Evolutionary conservation across 2,329 filamentous ascomycete species (phyloP), one percentile per base, ranked within the genome.

Genomic region (Sordariomycetes sp.): DNA sequence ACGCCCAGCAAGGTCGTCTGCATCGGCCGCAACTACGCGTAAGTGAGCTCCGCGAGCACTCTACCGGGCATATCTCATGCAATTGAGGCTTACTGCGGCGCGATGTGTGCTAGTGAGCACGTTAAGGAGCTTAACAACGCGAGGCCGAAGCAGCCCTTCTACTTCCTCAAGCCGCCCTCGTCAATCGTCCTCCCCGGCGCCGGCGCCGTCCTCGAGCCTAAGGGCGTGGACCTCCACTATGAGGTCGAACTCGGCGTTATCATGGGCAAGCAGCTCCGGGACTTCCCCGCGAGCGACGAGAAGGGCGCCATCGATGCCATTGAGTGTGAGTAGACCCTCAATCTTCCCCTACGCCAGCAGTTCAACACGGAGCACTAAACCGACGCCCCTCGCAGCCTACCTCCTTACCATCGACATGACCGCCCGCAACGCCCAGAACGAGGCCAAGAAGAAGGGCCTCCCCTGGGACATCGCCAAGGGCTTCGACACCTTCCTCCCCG

Each of bases 401-500:
- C 81, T 92, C 62, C 79, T 97, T 53, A 85, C 88, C 64, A 96
- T 99, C 66, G 94, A 99, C 73, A 95, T 99, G 89, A 99, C 94
- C 10, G 94, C 88, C 1, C 87, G 94, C 62, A 97, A 97, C 71
- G 82, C 89, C 7, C 94, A 99, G 74, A 89, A 96, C 65, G 90
- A 96, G 75, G 92, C 92, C 62, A 99, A 97, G 82, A 90, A 87
- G 74, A 96, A 94, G 77, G 90, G 94, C 39, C 84, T 97, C 17
- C 94, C 94, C 8, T 99, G 94, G 94, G 84, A 85, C 65, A 96
- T 96, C 63, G 87, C 89, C 64, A 99, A 99, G 76, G 94, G 94
- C 53, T 99, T 97, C 69, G 94, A 99, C 71, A 97, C 94, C 2
- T 99, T 99, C 76, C 79, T 95, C 55, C 94, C 94, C 59, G 80